These are phyloP conservation scores for Cercospora sesami DNA, from an alignment of 2,329 filamentous ascomycete species.

Conservation along the genomic window DNA sequence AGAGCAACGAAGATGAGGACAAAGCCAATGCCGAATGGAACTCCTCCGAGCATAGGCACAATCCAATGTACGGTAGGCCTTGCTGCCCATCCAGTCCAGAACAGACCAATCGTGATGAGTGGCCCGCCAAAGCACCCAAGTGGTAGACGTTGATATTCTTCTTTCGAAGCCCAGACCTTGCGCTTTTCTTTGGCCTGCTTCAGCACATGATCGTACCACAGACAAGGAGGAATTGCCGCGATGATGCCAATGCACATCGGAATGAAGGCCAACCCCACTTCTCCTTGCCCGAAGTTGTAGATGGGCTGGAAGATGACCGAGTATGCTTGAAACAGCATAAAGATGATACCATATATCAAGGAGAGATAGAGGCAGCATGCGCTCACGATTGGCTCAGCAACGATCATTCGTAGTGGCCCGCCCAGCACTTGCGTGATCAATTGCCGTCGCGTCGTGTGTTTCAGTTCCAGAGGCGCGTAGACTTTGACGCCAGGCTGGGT, in stretches of 20 bases:
- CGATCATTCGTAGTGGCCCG: slow-evolving; percentile 67
- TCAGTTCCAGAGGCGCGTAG: slow-evolving; percentile 62
- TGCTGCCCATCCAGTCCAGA: slow-evolving; percentile 63
- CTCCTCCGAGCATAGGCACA: slow-evolving; percentile 51
- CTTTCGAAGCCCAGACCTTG: slow-evolving; percentile 55
- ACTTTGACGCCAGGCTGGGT: slow-evolving; percentile 52
- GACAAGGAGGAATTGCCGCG: slow-evolving; percentile 10
- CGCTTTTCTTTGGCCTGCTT: slow-evolving; percentile 11
- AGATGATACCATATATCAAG: slow-evolving; percentile 60
- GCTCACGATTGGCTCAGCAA: slow-evolving; percentile 68
- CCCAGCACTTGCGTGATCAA: slow-evolving; percentile 66
- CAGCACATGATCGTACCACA: slow-evolving; percentile 23
- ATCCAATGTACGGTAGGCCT: slow-evolving; percentile 49
- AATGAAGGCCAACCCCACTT: slow-evolving; percentile 24
- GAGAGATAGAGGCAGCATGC: slow-evolving; percentile 69
- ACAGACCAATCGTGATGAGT: slow-evolving; percentile 44
- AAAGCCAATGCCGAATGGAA: slow-evolving; percentile 53
- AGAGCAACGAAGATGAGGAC: slow-evolving; percentile 50
- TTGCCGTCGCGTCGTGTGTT: slow-evolving; percentile 57
- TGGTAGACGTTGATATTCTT: slow-evolving; percentile 67
- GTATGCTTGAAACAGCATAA: slow-evolving; percentile 44
- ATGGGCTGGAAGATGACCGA: slow-evolving; percentile 21
- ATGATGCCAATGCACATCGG: slow-evolving; percentile 19
- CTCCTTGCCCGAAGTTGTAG: slow-evolving; percentile 18
- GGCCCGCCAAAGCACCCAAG: slow-evolving; percentile 68